Base-by-base conservation (phyloP, 1,284 basidiomycete genomes). In the Tilletia walkeri region DNA sequence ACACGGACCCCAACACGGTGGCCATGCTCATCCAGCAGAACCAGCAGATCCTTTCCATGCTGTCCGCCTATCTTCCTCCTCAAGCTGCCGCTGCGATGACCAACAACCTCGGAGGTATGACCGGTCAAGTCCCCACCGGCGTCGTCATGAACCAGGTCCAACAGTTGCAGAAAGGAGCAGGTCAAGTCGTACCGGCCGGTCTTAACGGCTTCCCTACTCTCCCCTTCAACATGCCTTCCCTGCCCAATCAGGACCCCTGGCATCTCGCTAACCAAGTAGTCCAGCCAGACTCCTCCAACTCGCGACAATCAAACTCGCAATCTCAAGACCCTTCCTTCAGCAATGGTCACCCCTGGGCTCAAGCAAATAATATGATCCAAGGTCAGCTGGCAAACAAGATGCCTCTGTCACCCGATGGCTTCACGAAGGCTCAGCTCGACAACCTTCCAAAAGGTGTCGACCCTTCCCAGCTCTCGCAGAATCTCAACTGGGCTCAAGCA, bases 221-320 rank as follows among this genome's bases (percentile, higher is more conserved):
- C 50, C 50, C 50, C n/a, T n/a, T 53, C n/a, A 53, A 53, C 50
- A 7, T 53, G 50, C 50, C 50, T 53, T n/a, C 18, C 50, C 24
- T 30, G 24, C 24, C 24, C 24, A 30, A 30, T 30, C 24, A 30
- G 24, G 24, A 30, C 24, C 24, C 24, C 24, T 30, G 24, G 24
- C 24, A 30, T 30, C 24, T 30, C 24, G 24, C 24, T 30, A 30
- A 30, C 24, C 24, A 30, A 30, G 24, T 30, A 30, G 24, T 30
- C 24, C 24, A 30, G 24, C 24, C 24, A 30, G 24, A 30, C 24
- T 30, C 24, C 24, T 30, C 24, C 41, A 45, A 14, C 41, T 45
- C 41, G 14, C 14, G 41, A 45, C 41, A 45, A 14, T 45, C 14
- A 1, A 45, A 45, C 41, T 45, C 41, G 41, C 9, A 45, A 7